Conservation (phyloP, 208 protist species). For the Leishmania tropica region DNA sequence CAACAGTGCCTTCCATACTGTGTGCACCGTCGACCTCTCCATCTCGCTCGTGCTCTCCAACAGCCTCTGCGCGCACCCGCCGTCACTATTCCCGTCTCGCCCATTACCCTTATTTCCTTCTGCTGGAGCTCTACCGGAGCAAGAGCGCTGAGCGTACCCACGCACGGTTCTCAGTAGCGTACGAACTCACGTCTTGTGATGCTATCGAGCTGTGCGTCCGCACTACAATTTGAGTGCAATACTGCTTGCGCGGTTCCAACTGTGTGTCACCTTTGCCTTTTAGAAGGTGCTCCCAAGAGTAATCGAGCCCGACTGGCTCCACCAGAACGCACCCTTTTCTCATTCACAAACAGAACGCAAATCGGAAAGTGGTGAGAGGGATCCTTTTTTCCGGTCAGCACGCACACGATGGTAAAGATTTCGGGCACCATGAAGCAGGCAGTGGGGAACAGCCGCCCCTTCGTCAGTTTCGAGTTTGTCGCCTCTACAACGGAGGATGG, state of each 20-base stretch:
- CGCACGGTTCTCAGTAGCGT: not conserved
- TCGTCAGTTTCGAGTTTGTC: conserved; percentile 94
- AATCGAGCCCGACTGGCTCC: not conserved
- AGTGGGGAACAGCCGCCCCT: conserved; percentile 43
- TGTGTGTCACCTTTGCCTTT: not conserved
- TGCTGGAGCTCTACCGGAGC: not conserved
- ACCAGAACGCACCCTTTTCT: not conserved
- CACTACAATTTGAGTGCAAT: not conserved
- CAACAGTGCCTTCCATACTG: not conserved
- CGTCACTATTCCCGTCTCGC: too few species aligned
- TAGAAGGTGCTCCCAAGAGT: not conserved
- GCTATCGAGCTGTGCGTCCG: not conserved
- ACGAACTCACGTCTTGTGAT: not conserved
- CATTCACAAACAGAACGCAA: not conserved
- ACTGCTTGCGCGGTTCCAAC: not conserved
- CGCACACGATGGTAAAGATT: conserved; percentile 54
- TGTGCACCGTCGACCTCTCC: not conserved
- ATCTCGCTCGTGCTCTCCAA: not conserved
- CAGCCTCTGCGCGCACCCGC: not conserved
- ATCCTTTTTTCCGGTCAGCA: not conserved
- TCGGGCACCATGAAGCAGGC: conserved; percentile 84
- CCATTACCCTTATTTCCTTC: not conserved
- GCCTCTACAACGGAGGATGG: conserved; percentile 90
- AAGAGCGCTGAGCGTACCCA: not conserved
- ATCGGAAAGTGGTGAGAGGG: not conserved